These are phyloP conservation scores for Volvox carteri DNA, from an alignment of 163 green algal species.

Conservation along the genomic window DNA sequence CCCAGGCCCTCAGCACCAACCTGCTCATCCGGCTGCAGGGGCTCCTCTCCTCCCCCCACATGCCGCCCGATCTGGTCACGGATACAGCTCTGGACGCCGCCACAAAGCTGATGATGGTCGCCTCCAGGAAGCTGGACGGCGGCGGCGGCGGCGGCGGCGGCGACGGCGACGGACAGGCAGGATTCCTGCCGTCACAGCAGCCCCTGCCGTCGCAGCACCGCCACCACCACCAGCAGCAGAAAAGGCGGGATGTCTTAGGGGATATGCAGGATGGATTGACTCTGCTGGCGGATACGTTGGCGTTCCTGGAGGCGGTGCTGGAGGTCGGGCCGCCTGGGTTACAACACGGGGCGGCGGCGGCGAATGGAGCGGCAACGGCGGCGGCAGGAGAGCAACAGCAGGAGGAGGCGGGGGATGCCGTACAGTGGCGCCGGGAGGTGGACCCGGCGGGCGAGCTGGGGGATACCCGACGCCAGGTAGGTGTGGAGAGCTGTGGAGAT, in stretches of 20 bases:
- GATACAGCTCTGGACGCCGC: neutral
- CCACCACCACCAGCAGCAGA: neutral
- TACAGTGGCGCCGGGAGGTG: neutral
- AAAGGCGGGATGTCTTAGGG: too few species aligned
- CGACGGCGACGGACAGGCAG: neutral
- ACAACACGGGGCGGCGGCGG: neutral
- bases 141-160: neutral
- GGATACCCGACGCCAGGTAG: neutral
- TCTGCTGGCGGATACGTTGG: neutral
- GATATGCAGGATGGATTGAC: slow-evolving; percentile 6
- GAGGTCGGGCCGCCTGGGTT: neutral
- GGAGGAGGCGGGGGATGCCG: neutral
- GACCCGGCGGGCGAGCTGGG: neutral
- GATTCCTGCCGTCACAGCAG: neutral
- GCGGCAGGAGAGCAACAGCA: neutral
- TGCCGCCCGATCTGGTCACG: neutral
- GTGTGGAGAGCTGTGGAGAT: neutral
- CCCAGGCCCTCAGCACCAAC: slow-evolving; percentile 37
- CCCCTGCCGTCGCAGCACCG: neutral
- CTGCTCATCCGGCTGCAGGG: slow-evolving; percentile 4
- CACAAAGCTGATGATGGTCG: neutral
- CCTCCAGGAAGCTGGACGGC: neutral
- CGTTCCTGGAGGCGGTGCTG: neutral
- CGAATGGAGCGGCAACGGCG: neutral
- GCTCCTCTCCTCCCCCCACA: neutral